Base-by-base conservation (phyloP, 1,284 basidiomycete species). In the Ganoderma sinense region DNA sequence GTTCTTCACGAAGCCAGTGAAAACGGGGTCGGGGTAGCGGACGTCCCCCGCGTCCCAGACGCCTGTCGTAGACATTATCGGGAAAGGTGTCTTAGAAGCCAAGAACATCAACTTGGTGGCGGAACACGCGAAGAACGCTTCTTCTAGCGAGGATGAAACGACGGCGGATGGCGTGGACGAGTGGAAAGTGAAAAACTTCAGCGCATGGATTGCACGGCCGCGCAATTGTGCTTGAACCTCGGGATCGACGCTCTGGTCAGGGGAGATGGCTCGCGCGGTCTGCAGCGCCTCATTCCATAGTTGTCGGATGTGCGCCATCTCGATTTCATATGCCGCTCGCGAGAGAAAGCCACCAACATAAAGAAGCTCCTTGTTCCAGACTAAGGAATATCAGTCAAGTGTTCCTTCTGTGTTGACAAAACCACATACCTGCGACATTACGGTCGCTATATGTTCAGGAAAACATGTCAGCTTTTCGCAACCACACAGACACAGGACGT, bases 161-260 rank as follows among this genome's bases (percentile, higher is more conserved):
- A 94, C 89, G 1, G 90, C 81, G 0, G 95, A 96, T 0, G 97
- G 98, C 0, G 97, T 97, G 0, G 97, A 97, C 0, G 87, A 82
- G 73, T 91, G 87, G 80, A 96, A 98, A 1, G 93, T 93, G 85
- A 98, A 96, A 83, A 99, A 96, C 73, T 91, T 91, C 71, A 99
- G 86, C 5, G 92, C 89, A 76, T 99, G 97, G 18, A 97, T 82
- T 13, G 92, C 93, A 13, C 92, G 88, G 26, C 82, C 81, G n/a
- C 83, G 85, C 18, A 96, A 80, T 83, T 87, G 86, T 23, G 79
- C 78, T 66, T 84, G 82, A 16, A 89, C 72, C 51, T 90, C 86
- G 2, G 68, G 62, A 23, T 70, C 65, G 2, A 71, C 58, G 23
- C 60, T 40, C 29, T 76, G 72, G 63, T 85, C 81, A 40, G 80